Conservation (phyloP, 2,329 filamentous ascomycete species). For the Ceratocystis cacaofunesta region DNA sequence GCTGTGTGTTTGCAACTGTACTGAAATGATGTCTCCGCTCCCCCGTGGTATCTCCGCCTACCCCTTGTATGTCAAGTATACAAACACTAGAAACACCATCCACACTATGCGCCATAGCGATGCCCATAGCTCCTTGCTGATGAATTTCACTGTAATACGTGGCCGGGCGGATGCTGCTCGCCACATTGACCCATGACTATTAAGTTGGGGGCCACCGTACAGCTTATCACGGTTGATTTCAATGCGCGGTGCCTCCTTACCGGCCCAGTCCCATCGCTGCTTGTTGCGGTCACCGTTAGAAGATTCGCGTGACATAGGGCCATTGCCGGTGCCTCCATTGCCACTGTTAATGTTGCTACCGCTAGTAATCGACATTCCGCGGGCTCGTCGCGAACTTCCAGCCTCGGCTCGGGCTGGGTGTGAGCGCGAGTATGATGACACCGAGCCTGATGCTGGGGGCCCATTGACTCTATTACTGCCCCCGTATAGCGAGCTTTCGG, state of each 20-base stretch:
- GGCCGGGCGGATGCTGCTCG: constrained; percentile 24
- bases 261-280: constrained; percentile 30
- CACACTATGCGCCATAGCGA: constrained; percentile 47
- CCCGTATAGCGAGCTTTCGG: constrained; percentile 23
- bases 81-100: constrained; percentile 50
- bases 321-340: not conserved
- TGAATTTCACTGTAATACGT: constrained; percentile 29
- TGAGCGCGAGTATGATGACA: constrained; percentile 17
- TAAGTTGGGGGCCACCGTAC: constrained; percentile 22
- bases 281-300: constrained; percentile 18
- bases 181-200: constrained; percentile 14
- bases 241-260: constrained; percentile 34
- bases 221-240: constrained; percentile 35
- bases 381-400: constrained; percentile 19
- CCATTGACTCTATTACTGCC: constrained; percentile 19
- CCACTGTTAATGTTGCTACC: constrained; percentile 19
- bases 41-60: constrained; percentile 23
- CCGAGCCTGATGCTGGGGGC: constrained; percentile 17
- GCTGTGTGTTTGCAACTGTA: no score
- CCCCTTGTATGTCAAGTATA: constrained; percentile 50
- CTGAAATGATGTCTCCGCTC: not conserved
- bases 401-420: constrained; percentile 16
- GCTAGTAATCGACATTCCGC: constrained; percentile 2
- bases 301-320: not conserved
- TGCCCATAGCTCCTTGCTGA: constrained; percentile 45